phyloP scores from a whole-genome alignment of 139 green algal genomes.

The Asterochloris erici region DNA sequence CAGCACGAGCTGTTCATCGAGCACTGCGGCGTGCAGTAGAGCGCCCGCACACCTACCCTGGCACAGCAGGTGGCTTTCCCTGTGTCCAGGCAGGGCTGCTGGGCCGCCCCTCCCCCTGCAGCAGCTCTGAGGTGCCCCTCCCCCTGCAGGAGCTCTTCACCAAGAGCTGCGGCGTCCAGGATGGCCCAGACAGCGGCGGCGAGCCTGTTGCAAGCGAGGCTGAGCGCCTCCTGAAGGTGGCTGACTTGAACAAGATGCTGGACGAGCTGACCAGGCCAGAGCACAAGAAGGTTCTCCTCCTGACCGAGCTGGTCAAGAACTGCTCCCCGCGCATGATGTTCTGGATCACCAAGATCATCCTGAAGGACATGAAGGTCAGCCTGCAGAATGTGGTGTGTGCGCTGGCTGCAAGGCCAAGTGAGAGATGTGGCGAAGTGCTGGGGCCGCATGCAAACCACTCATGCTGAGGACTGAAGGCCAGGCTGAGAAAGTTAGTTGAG shows the following conservation, averaged over 20 bases:
- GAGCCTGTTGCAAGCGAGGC: no score
- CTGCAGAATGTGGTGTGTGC: not conserved
- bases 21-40: no score
- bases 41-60: no score
- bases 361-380: slow-evolving; percentile 62
- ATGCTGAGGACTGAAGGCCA: not conserved
- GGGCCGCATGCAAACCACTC: not conserved
- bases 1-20: no score
- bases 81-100: not conserved
- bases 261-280: slow-evolving; percentile 33
- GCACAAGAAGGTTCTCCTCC: slow-evolving; percentile 23
- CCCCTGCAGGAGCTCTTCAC: slow-evolving; percentile 43
- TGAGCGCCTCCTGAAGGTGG: slow-evolving; percentile 34
- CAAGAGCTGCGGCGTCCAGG: slow-evolving; percentile 24
- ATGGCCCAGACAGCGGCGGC: not conserved
- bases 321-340: slow-evolving; percentile 55
- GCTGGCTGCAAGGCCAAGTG: not conserved
- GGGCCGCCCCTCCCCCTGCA: slow-evolving; percentile 15
- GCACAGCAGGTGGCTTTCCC: no score
- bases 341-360: slow-evolving; percentile 69
- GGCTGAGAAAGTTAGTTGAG: no score
- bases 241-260: slow-evolving; percentile 53
- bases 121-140: slow-evolving; percentile 20
- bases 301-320: slow-evolving; percentile 21
- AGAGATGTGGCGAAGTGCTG: not conserved